Evolutionary conservation across 2,329 filamentous ascomycete genomes (phyloP), one percentile per base, ranked within the genome.

Genomic region (Xylaria sp.): DNA sequence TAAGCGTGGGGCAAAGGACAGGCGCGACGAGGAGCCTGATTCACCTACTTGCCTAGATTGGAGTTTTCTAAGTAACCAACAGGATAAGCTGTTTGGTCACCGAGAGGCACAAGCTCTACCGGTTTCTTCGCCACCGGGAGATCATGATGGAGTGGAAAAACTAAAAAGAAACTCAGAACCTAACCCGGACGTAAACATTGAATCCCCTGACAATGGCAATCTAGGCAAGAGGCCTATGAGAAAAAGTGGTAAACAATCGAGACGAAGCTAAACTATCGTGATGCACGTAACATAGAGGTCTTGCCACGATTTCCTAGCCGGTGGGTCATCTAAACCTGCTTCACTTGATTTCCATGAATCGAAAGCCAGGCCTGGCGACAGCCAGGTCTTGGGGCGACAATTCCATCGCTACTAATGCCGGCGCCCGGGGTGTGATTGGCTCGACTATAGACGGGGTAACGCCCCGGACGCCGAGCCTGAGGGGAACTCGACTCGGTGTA

Each of bases 351-450:
- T 54, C 59, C 59, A 53, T 54, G 48, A 61, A 54, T 54, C 17
- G 59, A 45, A 61, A 53, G 8, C 34, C 34, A 32, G 34, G 14
- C n/a, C 17, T 21, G 24, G 32, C 19, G n/a, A 42, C 11, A 24
- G 47, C n/a, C 48, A 30, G 36, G n/a, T 32, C 19, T 27, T n/a
- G 32, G 34, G 32, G 34, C 32, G 48, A 54, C 47, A 3, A 61
- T 24, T 14, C 7, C 59, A 30, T 61, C 48, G 45, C 19, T 8
- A 30, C 32, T 39, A 54, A 51, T 9, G 32, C 47, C 48, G 32
- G 58, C 48, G 34, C 47, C 48, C 7, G 21, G 58, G 47, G n/a
- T 32, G 17, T 61, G 58, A 61, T 61, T 61, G 58, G 58, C 58
- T 61, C 58, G 58, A 61, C 58, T 61, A 61, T 51, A 61, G 47